A percentile compares a stretch with the other conserved stretches of the same genome.
phyloP scores from a whole-genome alignment of 2,329 filamentous ascomycete species.

The Aspergillus viridinutans region DNA sequence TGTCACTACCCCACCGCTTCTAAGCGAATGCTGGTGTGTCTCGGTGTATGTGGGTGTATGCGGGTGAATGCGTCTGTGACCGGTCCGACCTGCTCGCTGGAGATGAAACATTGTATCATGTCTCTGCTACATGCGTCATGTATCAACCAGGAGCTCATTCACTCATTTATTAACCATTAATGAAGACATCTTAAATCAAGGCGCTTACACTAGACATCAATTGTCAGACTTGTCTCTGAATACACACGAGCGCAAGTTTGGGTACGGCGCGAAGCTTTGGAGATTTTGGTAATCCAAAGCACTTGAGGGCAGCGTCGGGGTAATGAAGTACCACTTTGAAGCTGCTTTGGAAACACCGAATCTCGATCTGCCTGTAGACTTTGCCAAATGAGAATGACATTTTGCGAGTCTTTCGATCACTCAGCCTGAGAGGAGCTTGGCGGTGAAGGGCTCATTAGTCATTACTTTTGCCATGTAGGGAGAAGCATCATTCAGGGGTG shows the following conservation, averaged over 20 bases:
- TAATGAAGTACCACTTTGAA: neutral
- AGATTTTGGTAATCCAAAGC: neutral
- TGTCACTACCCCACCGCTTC: constrained; percentile 4
- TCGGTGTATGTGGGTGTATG: neutral
- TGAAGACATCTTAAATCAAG: neutral
- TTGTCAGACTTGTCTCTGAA: too few relatives aligned
- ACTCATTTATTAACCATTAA: neutral
- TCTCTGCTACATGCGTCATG: neutral
- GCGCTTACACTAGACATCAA: neutral
- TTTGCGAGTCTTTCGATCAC: too few relatives aligned
- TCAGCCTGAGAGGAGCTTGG: neutral
- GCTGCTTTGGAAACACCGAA: neutral
- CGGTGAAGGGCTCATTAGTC: neutral
- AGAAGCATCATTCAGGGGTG: too few relatives aligned
- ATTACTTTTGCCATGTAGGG: neutral
- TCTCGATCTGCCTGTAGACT: neutral
- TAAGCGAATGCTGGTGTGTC: neutral
- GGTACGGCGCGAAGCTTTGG: neutral
- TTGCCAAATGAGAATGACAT: neutral
- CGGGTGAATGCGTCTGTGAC: neutral
- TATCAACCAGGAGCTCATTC: neutral
- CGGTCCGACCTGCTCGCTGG: neutral
- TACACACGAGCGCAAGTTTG: too few relatives aligned
- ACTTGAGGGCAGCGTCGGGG: neutral
- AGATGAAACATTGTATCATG: neutral